These are phyloP conservation scores for Camillea tinctor DNA, from an alignment of 2,329 filamentous ascomycete genomes.

Conservation along the genomic window DNA sequence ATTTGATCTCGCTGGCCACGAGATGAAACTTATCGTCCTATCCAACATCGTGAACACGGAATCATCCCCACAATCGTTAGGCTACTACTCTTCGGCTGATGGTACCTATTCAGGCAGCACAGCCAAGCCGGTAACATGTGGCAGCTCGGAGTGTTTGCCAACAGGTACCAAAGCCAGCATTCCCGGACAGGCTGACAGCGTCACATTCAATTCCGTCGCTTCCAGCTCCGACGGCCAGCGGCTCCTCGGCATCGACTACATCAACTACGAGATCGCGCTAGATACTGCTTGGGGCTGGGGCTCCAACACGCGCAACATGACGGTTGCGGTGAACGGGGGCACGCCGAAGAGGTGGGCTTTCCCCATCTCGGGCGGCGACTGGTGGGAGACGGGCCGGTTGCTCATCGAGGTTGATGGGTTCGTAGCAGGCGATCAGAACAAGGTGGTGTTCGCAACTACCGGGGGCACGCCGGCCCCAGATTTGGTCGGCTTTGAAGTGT, in stretches of 20 bases:
- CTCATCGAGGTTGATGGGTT: slow-evolving; percentile 46
- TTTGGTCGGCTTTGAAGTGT: slow-evolving; percentile 42
- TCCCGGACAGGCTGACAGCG: slow-evolving; percentile 33
- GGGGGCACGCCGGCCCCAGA: slow-evolving; percentile 38
- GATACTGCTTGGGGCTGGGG: slow-evolving; percentile 42
- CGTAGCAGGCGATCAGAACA: slow-evolving; percentile 38
- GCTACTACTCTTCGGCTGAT: slow-evolving; percentile 41
- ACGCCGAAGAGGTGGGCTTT: slow-evolving; percentile 46
- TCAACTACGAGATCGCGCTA: slow-evolving; percentile 52
- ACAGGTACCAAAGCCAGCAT: slow-evolving; percentile 42
- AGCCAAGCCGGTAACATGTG: slow-evolving; percentile 33
- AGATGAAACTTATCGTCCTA: slow-evolving; percentile 40
- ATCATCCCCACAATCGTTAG: slow-evolving; percentile 19
- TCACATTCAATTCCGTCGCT: slow-evolving; percentile 36
- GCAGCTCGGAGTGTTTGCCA: slow-evolving; percentile 40
- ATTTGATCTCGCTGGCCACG: slow-evolving; percentile 37
- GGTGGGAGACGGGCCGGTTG: slow-evolving; percentile 48
- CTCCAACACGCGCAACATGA: slow-evolving; percentile 50
- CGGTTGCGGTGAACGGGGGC: slow-evolving; percentile 45
- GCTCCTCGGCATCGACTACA: slow-evolving; percentile 47
- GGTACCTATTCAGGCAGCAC: slow-evolving; percentile 39
- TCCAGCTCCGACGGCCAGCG: slow-evolving; percentile 33
- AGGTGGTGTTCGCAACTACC: slow-evolving; percentile 34
- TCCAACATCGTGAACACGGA: slow-evolving; percentile 31
- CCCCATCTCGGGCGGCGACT: slow-evolving; percentile 49